Conservation (phyloP, 1,139 yeast species). For the Taiozyma sp. region DNA sequence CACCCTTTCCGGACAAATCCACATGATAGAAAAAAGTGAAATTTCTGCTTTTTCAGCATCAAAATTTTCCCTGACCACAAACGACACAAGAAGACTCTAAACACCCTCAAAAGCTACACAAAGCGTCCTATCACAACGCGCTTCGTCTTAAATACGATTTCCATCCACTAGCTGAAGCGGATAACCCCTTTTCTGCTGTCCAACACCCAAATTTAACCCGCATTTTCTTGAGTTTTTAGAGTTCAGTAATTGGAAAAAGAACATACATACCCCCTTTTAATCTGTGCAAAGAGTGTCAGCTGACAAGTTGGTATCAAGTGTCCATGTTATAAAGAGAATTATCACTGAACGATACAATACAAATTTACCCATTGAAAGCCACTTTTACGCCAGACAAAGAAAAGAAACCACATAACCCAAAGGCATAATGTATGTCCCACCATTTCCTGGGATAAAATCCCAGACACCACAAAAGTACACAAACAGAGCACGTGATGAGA, state of each 20-base stretch:
- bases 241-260: not conserved
- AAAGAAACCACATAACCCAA: not conserved
- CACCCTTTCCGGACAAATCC: not conserved
- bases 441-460: constrained; percentile 13
- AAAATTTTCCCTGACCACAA: not conserved
- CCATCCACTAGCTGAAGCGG: not conserved
- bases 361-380: not conserved
- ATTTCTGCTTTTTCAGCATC: not conserved
- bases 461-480: constrained; percentile 35
- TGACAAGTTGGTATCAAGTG: not conserved
- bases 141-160: not conserved
- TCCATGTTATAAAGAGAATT: not conserved
- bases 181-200: not conserved
- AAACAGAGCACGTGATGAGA: constrained; percentile 36
- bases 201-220: not conserved
- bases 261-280: not conserved
- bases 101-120: not conserved
- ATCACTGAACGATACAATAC: not conserved
- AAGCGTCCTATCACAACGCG: not conserved
- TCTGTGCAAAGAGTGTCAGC: not conserved
- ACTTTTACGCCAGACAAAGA: not conserved
- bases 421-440: constrained; percentile 20
- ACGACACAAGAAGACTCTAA: not conserved
- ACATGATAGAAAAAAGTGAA: not conserved
- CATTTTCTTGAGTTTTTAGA: not conserved